Percentiles rank a stretch among this genome's conserved stretches.
Conservation (phyloP, 208 protist genomes). For the Trypanosoma melophagium region DNA sequence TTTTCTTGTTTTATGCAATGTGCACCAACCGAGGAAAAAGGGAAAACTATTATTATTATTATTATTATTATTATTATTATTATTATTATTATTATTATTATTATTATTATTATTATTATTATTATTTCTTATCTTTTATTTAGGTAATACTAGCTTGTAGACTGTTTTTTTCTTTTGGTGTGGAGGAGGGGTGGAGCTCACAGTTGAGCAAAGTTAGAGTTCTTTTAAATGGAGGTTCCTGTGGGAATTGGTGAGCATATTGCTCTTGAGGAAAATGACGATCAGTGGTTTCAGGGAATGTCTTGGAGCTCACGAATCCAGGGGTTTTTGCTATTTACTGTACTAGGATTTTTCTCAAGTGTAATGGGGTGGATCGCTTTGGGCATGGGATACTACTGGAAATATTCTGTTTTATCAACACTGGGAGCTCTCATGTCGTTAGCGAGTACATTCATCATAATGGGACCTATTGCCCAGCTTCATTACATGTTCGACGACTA, state of each 20-base stretch:
- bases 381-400: constrained; percentile 74
- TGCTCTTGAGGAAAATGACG: constrained; percentile 36
- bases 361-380: constrained; percentile 86
- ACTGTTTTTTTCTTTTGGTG: background rate
- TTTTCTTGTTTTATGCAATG: too few species aligned
- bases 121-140: background rate
- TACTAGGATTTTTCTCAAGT: constrained; percentile 72
- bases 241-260: constrained; percentile 3
- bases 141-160: background rate
- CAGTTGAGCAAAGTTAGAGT: background rate
- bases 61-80: constrained; percentile 9
- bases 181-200: too few species aligned
- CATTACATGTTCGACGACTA: constrained; percentile 91
- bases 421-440: constrained; percentile 83
- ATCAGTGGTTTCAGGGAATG: constrained; percentile 66
- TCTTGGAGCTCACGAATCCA: constrained; percentile 80
- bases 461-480: constrained; percentile 82
- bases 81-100: constrained; percentile 6
- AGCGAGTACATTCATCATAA: constrained; percentile 76
- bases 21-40: too few species aligned
- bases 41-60: too few species aligned
- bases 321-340: constrained; percentile 78
- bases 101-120: constrained; percentile 23
- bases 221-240: constrained; percentile 5
- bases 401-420: constrained; percentile 78